Conservation (phyloP, 75 land plant genomes). For the Cryptomeria japonica region DNA sequence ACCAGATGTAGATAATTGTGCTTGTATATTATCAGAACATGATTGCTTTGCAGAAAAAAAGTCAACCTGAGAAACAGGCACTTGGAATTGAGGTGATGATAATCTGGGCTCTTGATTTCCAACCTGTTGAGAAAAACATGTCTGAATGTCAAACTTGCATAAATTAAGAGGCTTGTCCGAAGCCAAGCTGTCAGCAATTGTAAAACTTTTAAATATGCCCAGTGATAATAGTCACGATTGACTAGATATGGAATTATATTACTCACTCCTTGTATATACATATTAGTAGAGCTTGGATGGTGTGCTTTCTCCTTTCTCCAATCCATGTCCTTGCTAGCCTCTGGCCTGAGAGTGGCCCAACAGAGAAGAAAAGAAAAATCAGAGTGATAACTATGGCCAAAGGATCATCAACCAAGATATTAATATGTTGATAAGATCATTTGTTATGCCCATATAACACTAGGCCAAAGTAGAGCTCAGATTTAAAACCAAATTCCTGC, state of each 20-base stretch:
- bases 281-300: neutral
- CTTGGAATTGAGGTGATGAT: conserved; percentile 4
- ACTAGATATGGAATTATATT: neutral
- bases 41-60: conserved; percentile 9
- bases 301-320: conserved; percentile 13
- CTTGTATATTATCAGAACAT: neutral
- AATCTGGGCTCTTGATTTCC: neutral
- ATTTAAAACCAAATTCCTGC: neutral
- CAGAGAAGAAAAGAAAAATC: neutral
- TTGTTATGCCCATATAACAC: neutral
- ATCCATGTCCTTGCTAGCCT: conserved; percentile 5
- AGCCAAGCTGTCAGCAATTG: neutral
- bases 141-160: neutral
- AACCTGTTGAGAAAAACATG: neutral
- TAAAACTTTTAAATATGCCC: neutral
- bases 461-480: neutral
- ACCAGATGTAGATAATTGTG: conserved; percentile 12
- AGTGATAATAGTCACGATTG: neutral
- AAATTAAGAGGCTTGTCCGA: neutral
- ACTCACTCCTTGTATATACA: conserved; percentile 17
- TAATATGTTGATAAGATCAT: neutral
- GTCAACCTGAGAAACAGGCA: conserved; percentile 10
- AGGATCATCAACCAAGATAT: neutral
- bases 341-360: conserved; percentile 1
- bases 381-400: neutral